Evolutionary conservation across 1,284 basidiomycete species (phyloP).

Genomic region (Serendipita sp.): DNA sequence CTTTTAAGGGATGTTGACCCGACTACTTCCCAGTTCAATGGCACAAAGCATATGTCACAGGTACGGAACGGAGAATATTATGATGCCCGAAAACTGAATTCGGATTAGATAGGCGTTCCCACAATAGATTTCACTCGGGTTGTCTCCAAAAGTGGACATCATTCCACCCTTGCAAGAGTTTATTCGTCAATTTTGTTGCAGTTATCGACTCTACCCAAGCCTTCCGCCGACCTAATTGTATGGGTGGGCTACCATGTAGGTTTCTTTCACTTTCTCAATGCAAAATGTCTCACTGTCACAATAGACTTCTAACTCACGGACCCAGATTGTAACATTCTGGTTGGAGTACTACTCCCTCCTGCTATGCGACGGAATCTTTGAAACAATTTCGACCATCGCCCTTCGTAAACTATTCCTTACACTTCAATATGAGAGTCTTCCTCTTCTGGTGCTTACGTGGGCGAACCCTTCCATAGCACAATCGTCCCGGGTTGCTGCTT

Average conservation of each 20-base stretch:
- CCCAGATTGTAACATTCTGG: background rate
- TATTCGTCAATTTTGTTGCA: background rate
- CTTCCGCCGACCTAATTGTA: slow-evolving; percentile 4
- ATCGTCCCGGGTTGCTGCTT: slow-evolving; percentile 47
- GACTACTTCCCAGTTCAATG: no score
- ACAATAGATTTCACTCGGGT: background rate
- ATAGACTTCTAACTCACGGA: background rate
- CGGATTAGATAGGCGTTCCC: no score
- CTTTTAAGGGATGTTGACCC: background rate
- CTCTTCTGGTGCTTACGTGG: slow-evolving; percentile 70
- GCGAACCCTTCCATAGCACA: slow-evolving; percentile 18
- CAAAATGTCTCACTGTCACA: background rate
- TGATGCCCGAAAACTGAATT: background rate
- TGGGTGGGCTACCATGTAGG: background rate
- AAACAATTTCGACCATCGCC: slow-evolving; percentile 37
- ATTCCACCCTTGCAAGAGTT: background rate
- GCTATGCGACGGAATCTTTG: slow-evolving; percentile 29
- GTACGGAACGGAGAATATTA: background rate
- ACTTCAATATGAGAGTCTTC: slow-evolving; percentile 57
- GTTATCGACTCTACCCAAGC: background rate
- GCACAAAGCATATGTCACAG: background rate
- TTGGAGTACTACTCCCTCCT: slow-evolving; percentile 43
- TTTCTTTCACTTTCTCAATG: background rate
- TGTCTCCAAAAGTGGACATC: background rate
- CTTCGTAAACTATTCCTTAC: slow-evolving; percentile 54